phyloP scores from a whole-genome alignment of 179 eudicot species.

The Silene vulgaris region DNA sequence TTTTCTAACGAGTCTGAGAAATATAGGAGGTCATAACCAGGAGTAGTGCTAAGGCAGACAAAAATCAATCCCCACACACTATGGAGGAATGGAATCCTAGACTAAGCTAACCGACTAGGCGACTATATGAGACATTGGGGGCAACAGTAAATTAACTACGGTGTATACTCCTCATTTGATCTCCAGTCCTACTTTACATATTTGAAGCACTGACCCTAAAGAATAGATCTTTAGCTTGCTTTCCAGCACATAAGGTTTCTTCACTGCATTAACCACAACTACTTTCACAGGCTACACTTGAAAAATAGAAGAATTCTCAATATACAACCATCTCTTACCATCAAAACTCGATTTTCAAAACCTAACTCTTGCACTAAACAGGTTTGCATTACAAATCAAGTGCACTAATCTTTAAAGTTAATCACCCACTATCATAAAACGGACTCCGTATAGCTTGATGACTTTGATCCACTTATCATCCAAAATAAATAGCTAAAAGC shows the following conservation, averaged over 20 bases:
- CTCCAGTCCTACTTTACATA: neutral
- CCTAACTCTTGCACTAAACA: neutral
- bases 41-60: neutral
- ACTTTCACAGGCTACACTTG: neutral
- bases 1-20: neutral
- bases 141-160: neutral
- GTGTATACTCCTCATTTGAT: neutral
- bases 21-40: neutral
- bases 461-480: neutral
- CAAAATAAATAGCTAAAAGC: no score
- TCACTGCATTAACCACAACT: neutral
- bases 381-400: neutral
- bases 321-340: neutral
- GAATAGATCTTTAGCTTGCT: neutral
- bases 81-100: neutral
- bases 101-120: neutral
- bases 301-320: neutral
- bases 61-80: neutral
- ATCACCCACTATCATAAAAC: neutral
- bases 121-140: neutral
- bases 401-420: neutral
- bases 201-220: conserved; percentile 1
- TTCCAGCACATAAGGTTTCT: neutral
- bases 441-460: neutral
- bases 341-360: neutral